Evolutionary conservation across 2,329 filamentous ascomycete genomes (phyloP), one percentile per base, ranked within the genome.

Genomic region (Bertia moriformis): DNA sequence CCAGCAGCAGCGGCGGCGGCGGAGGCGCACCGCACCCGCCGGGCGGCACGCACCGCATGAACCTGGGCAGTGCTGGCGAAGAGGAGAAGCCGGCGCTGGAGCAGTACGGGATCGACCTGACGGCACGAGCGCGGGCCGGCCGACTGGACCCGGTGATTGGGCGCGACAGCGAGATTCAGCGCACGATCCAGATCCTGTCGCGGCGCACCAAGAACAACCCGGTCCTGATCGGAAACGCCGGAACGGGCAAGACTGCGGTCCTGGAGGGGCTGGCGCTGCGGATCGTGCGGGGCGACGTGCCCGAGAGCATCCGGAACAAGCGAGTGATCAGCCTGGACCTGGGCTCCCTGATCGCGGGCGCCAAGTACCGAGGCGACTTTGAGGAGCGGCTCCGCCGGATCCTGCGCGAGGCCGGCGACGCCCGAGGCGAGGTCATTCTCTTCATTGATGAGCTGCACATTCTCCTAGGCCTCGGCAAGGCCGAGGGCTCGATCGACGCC

Each of bases 101-200:
- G 57, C 75, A 93, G 57, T 98, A 79, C 52, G 91, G 91, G 41
- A 69, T 95, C 43, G 89, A 98, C 55, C 66, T 98, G 40, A 96
- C 91, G 2, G 82, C 76, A 12, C 75, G 74, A 49, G 91, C 91
- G 15, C 83, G 72, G 55, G 81, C 83, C 38, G 91, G 91, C 30
- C 95, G 94, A 54, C 69, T 98, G 3, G 91, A 98, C 52, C 91
- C 91, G 0, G 88, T 96, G 13, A 96, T 98, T 52, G 91, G 91
- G 14, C 73, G 91, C 56, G 88, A 95, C 50, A 67, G 73, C 4
- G 91, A 95, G 56, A 94, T 96, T 39, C 85, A 94, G 52, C 71
- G 91, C 38, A 94, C 88, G 0, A 95, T 96, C 42, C 91, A 96
- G 52, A 83, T 98, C 10, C 62, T 98, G 1, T 95, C 88, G 14